Conservation (phyloP, 2,329 filamentous ascomycete genomes). For the Annulohypoxylon truncatum region DNA sequence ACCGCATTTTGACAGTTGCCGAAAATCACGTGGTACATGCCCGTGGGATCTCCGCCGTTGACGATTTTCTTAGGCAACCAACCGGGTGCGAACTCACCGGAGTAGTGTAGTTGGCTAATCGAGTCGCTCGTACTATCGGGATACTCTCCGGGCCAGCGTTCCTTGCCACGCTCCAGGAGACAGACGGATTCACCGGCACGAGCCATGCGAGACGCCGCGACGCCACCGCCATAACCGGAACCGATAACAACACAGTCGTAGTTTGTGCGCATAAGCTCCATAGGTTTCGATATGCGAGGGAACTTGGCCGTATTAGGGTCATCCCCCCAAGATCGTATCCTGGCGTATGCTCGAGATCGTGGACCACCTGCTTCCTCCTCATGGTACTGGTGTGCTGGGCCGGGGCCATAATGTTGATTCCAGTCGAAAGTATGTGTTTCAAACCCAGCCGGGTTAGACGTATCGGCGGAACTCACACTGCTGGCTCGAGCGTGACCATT, state of each 20-base stretch:
- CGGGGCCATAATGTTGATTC: conserved; percentile 18
- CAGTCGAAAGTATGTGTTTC: conserved; percentile 10
- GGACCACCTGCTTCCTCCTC: conserved; percentile 52
- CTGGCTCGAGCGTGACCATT: conserved; percentile 29
- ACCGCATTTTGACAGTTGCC: conserved; percentile 73
- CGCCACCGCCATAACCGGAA: conserved; percentile 75
- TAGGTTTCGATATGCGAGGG: conserved; percentile 66
- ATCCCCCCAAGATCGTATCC: conserved; percentile 48
- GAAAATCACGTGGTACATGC: conserved; percentile 72
- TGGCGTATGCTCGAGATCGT: conserved; percentile 49
- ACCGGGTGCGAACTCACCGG: conserved; percentile 62
- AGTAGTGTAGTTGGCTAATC: conserved; percentile 65
- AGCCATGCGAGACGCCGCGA: conserved; percentile 74
- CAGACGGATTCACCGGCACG: conserved; percentile 70
- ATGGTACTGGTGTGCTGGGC: conserved; percentile 45
- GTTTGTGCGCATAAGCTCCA: conserved; percentile 65
- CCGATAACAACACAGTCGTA: conserved; percentile 77
- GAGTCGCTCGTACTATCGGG: conserved; percentile 62
- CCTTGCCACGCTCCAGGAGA: conserved; percentile 71
- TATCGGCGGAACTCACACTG: conserved; percentile 35
- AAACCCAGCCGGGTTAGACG: conserved; percentile 28
- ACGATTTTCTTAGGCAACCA: conserved; percentile 56
- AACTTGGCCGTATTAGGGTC: conserved; percentile 51
- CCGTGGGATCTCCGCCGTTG: conserved; percentile 65
- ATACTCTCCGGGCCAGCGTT: conserved; percentile 75